Base-by-base conservation (phyloP, 495 filamentous ascomycete species). In the Neurospora pannonica region DNA sequence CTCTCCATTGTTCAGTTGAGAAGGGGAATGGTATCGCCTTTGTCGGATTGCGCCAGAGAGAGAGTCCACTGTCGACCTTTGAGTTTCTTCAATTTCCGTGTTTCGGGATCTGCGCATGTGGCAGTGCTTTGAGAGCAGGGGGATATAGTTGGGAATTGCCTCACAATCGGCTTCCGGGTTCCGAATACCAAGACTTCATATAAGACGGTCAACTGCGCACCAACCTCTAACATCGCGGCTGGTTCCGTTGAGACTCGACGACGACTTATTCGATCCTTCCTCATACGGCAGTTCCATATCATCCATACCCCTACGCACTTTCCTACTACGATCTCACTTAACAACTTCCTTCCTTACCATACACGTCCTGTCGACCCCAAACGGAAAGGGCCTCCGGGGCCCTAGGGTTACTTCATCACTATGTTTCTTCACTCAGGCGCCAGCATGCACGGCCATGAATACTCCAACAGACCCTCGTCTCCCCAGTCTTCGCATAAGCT, bases 361-460 rank as follows among this genome's bases (percentile, higher is more conserved):
- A 62, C 28, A 7, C 28, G 28, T 62, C 54, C 28, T 34, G 54
- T 62, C 28, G 54, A 62, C 15, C 28, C 54, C 54, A 62, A 62
- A 34, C 54, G 54, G 54, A 62, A 62, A 62, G 54, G 54, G 54
- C 54, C 54, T 62, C 54, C 54, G 54, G 54, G 54, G 54, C 54
- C 54, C 54, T 62, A 62, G 54, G 54, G 54, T 28, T 19, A 62
- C 38, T 43, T n/a, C n/a, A 70, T 40, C 72, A 77, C 62, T 54
- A 87, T 87, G 85, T 85, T 87, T 76, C 77, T 87, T 3, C 85
- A 87, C 73, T 81, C 84, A 6, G 86, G 85, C 10, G 85, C 85
- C 5, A 83, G 84, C 79, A 75, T 87, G 13, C 90, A 91, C 77
- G 84, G 86, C 71, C 86, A 87, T 81, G 89, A 91, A 78, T 86